A percentile compares a stretch with the other conserved stretches of the same genome.
These are phyloP conservation scores for Niebla homalea DNA, from an alignment of 495 filamentous ascomycete species.

Conservation along the genomic window DNA sequence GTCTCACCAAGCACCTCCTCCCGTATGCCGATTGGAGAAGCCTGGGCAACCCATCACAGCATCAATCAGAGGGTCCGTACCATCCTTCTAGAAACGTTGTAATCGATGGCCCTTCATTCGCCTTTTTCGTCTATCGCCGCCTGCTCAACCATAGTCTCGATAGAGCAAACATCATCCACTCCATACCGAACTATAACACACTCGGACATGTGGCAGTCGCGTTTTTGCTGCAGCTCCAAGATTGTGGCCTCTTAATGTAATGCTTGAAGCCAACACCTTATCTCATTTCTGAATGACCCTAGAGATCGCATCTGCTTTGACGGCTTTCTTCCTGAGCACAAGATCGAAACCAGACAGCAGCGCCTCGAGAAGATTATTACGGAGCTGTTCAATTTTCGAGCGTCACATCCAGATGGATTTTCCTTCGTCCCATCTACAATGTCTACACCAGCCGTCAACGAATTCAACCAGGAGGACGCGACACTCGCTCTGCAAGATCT, in stretches of 20 bases:
- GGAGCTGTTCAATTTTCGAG: constrained; percentile 25
- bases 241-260: constrained; percentile 46
- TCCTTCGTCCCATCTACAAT: neutral
- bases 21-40: constrained; percentile 39
- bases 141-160: constrained; percentile 29
- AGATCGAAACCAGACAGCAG: constrained; percentile 36
- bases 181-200: constrained; percentile 45
- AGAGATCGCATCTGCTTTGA: constrained; percentile 60
- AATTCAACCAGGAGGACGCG: neutral
- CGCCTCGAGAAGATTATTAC: constrained; percentile 37
- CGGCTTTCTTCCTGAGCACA: constrained; percentile 51
- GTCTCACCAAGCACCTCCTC: constrained; percentile 42
- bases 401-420: constrained; percentile 7
- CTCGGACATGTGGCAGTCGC: constrained; percentile 43
- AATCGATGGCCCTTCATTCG: constrained; percentile 66
- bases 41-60: constrained; percentile 20
- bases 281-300: neutral
- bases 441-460: neutral
- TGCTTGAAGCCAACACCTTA: neutral
- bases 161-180: constrained; percentile 31
- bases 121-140: constrained; percentile 52
- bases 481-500: neutral
- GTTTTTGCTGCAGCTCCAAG: constrained; percentile 45
- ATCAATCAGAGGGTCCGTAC: constrained; percentile 6
- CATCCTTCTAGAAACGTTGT: constrained; percentile 30